Percentiles rank a stretch among this genome's conserved stretches.
Evolutionary conservation across 768 basidiomycete genomes (phyloP).

Genomic region (Dendrothele bispora): DNA sequence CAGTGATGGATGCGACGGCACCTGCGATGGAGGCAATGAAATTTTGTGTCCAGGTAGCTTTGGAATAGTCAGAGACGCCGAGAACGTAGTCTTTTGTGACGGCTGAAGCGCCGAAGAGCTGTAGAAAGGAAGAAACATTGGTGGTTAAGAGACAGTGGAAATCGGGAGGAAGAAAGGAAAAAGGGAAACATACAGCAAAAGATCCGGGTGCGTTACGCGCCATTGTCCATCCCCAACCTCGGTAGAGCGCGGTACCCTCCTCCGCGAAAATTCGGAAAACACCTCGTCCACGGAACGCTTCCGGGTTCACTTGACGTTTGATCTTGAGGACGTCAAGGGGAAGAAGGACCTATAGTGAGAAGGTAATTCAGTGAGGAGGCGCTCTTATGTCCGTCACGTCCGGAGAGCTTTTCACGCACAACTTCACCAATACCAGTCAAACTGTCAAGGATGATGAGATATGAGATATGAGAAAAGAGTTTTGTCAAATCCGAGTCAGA

Average conservation of each 20-base stretch:
- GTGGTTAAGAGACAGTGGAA: background rate
- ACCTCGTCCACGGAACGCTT: slow-evolving; percentile 95
- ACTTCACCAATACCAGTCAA: slow-evolving; percentile 93
- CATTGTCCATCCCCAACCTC: slow-evolving; percentile 99
- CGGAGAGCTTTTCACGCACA: slow-evolving; percentile 40
- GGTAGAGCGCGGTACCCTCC: slow-evolving; percentile 89
- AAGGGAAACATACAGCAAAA: slow-evolving; percentile 71
- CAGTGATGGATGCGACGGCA: slow-evolving; percentile 92
- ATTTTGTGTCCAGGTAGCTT: slow-evolving; percentile 97
- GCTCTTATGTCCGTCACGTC: background rate
- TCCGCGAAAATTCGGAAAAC: slow-evolving; percentile 87
- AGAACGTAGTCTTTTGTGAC: slow-evolving; percentile 92
- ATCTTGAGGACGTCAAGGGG: slow-evolving; percentile 97
- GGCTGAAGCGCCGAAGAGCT: slow-evolving; percentile 98
- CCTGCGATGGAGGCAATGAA: slow-evolving; percentile 94
- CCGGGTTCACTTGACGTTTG: slow-evolving; percentile 97
- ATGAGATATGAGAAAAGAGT: slow-evolving; percentile 2
- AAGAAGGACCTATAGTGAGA: slow-evolving; percentile 66
- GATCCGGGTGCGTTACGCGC: slow-evolving; percentile 95
- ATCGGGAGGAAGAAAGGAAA: background rate
- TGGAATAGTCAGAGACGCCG: slow-evolving; percentile 84
- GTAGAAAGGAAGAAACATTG: slow-evolving; percentile 1
- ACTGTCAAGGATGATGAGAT: slow-evolving; percentile 30
- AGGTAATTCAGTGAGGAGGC: background rate
- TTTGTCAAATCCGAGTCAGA: background rate